Conservation (phyloP, 306 rosid genomes). For the Purshia tridentata region DNA sequence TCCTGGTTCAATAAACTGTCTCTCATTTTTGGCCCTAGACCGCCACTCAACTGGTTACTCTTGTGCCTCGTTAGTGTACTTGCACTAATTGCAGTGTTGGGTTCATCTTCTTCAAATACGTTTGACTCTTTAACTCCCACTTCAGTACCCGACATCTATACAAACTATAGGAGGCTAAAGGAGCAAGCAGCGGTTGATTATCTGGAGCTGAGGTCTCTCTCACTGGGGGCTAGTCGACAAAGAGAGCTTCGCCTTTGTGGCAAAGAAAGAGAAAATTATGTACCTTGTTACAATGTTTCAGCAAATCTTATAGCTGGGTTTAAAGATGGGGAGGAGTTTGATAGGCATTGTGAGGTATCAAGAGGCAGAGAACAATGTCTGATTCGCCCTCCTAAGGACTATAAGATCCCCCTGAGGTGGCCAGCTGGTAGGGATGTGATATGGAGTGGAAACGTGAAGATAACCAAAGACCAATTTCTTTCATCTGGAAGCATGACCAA, state of each 20-base stretch:
- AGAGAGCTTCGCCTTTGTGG: constrained; percentile 79
- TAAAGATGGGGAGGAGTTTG: constrained; percentile 85
- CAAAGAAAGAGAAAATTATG: constrained; percentile 79
- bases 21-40: constrained; percentile 62
- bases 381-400: constrained; percentile 97
- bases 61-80: constrained; percentile 61
- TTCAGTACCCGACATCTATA: constrained; percentile 53
- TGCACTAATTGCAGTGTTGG: constrained; percentile 69
- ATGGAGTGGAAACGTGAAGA: constrained; percentile 97
- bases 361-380: constrained; percentile 58
- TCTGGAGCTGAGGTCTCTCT: constrained; percentile 72
- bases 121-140: constrained; percentile 43
- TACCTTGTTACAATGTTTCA: constrained; percentile 91
- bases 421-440: constrained; percentile 89
- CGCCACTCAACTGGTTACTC: constrained; percentile 71
- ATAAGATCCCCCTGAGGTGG: constrained; percentile 89
- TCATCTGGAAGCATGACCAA: constrained; percentile 99
- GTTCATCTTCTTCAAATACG: constrained; percentile 63
- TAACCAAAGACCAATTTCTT: constrained; percentile 95
- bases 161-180: constrained; percentile 84
- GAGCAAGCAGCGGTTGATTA: constrained; percentile 85
- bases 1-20: constrained; percentile 74
- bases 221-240: constrained; percentile 45
- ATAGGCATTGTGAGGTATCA: constrained; percentile 74
- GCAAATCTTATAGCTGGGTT: constrained; percentile 64